Conservation (phyloP, 495 filamentous ascomycete genomes). For the Amniculicola lignicola region DNA sequence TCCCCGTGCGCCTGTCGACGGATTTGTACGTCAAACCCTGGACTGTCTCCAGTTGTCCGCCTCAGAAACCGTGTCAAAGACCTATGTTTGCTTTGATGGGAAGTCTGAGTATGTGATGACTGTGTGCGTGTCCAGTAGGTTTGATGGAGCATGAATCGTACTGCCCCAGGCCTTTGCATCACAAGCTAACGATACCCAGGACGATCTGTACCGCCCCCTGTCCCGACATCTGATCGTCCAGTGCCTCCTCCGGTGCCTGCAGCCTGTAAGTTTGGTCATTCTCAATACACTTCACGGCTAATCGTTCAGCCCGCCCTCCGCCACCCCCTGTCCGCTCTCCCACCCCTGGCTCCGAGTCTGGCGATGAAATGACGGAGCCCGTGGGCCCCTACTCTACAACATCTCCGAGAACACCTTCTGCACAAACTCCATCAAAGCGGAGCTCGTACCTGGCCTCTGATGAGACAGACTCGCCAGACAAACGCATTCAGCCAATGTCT, state of each 20-base stretch:
- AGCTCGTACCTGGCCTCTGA: slow-evolving; percentile 39
- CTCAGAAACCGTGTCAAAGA: slow-evolving; percentile 24
- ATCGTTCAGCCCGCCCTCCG: slow-evolving; percentile 32
- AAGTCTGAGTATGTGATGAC: slow-evolving; percentile 33
- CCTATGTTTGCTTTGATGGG: slow-evolving; percentile 24
- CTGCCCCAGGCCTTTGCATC: neutral
- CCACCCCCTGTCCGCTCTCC: slow-evolving; percentile 62
- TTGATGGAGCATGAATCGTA: neutral
- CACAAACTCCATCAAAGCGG: slow-evolving; percentile 27
- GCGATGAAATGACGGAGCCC: slow-evolving; percentile 70
- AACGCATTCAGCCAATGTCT: slow-evolving; percentile 48
- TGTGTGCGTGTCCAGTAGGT: slow-evolving; percentile 31
- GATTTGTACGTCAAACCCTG: slow-evolving; percentile 12
- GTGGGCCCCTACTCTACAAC: slow-evolving; percentile 22
- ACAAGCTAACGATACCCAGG: slow-evolving; percentile 38
- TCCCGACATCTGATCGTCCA: slow-evolving; percentile 39
- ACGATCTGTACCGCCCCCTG: slow-evolving; percentile 52
- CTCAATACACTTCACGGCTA: too few species aligned
- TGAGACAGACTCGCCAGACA: slow-evolving; percentile 51
- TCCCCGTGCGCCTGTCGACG: slow-evolving; percentile 19
- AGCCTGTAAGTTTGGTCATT: slow-evolving; percentile 15
- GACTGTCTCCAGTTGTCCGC: slow-evolving; percentile 14
- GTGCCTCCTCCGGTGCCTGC: slow-evolving; percentile 55
- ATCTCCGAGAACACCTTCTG: slow-evolving; percentile 34
- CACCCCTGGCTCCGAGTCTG: slow-evolving; percentile 81